Evolutionary conservation across 257 asterid genomes (phyloP), one percentile per base, ranked within the genome.

Genomic region (Paulownia fortunei): DNA sequence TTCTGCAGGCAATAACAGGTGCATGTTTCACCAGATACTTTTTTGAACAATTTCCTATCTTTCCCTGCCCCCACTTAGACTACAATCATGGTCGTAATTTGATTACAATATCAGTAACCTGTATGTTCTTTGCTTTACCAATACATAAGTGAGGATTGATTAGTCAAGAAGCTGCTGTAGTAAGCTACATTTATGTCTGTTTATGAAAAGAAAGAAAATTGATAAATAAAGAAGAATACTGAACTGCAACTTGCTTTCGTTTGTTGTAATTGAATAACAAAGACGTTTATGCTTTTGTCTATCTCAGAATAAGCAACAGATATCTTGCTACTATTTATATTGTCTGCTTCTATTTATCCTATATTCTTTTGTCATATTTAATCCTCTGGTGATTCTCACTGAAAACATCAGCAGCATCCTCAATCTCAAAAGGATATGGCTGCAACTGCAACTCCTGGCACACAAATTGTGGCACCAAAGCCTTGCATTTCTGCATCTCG

Each of bases 391-490:
- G 39, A 69, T 37, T 60, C 34, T 59, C 49, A 37, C 52, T 26
- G 58, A n/a, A 13, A 55, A 44, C 9, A 21, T 67, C 58, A 77
- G 75, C 87, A 84, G 89, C 83, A 79, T 83, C 65, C 61, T 72
- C 66, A 12, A 56, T 62, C 62, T 70, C 41, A 41, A 56, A 18
- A 47, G 55, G 77, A 83, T 67, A 94, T 94, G 98, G 96, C 97
- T 81, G 86, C 92, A 66, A 63, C 79, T 60, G 78, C 92, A 63
- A 79, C 88, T 66, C 88, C 88, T 5, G 67, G 87, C 74, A 46
- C 89, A 5, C 92, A 87, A 64, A 62, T 90, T 63, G 83, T 73
- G 62, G 36, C 62, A 6, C 85, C 84, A 42, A 85, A 73, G 73
- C 70, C 89, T 61, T 69, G 81, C 80, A 19, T 82, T 69, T 81